Percentiles rank a stretch among this genome's conserved stretches.
These are phyloP conservation scores for Metroxylon sagu DNA, from an alignment of 176 grass and related monocot genomes.

Conservation along the genomic window DNA sequence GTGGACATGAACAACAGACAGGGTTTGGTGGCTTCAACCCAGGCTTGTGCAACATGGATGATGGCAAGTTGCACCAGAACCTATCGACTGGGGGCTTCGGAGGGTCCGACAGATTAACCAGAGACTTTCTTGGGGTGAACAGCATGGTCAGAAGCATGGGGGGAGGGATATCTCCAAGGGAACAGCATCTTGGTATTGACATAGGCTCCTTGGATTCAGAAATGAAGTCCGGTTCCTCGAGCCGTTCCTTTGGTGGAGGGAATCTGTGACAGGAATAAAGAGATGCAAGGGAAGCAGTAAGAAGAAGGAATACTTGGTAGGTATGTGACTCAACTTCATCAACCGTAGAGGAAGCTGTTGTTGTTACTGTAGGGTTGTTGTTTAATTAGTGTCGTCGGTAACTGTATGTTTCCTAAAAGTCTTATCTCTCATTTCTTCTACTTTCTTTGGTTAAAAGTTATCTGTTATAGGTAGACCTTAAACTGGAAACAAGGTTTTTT, in stretches of 20 bases:
- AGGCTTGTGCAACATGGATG: no score
- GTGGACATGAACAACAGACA: slow-evolving; percentile 7
- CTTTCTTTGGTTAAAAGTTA: not conserved
- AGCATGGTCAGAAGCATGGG: slow-evolving; percentile 12
- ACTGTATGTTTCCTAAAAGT: no score
- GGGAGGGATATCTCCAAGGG: not conserved
- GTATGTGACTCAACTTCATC: no score
- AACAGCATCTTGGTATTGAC: slow-evolving; percentile 13
- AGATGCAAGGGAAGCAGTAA: no score
- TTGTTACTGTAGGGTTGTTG: no score
- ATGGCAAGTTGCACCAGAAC: no score
- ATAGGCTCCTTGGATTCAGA: slow-evolving; percentile 10
- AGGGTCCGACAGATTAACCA: not conserved
- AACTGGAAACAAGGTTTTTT: not conserved
- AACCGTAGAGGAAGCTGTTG: no score
- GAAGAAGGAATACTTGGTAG: no score
- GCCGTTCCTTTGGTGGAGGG: slow-evolving; percentile 1
- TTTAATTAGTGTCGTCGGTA: no score
- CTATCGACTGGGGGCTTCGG: no score
- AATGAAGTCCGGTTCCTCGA: not conserved
- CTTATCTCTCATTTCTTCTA: no score
- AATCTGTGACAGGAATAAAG: not conserved
- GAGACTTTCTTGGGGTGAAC: slow-evolving; percentile 16
- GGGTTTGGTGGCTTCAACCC: not conserved
- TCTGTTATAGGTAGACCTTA: not conserved